Evolutionary conservation across 2,329 filamentous ascomycete genomes (phyloP).

Genomic region (Diaporthe ampelina): DNA sequence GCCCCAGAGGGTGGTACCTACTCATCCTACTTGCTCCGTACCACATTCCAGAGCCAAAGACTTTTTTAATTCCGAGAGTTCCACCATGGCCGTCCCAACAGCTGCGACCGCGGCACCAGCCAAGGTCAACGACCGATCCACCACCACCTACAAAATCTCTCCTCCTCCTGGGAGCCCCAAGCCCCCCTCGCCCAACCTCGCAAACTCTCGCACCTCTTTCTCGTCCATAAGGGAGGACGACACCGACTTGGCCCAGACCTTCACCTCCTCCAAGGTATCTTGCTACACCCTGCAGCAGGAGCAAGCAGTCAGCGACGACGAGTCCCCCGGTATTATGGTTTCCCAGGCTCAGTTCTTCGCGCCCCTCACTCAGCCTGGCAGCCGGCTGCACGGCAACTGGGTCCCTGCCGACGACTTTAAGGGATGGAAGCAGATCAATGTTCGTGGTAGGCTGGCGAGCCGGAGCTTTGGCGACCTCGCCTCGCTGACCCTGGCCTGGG

Average conservation of each 20-base stretch:
- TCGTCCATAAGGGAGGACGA: conserved; percentile 74
- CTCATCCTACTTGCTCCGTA: conserved; percentile 32
- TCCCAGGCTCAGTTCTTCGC: conserved; percentile 63
- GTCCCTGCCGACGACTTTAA: conserved; percentile 70
- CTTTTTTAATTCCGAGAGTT: conserved; percentile 13
- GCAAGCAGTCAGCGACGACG: conserved; percentile 63
- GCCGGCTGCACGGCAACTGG: conserved; percentile 70
- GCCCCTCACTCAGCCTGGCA: conserved; percentile 68
- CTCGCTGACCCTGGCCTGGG: conserved; percentile 69
- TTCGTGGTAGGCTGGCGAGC: conserved; percentile 71
- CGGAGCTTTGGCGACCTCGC: conserved; percentile 73
- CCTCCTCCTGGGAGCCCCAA: conserved; percentile 44
- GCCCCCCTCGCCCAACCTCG: conserved; percentile 47
- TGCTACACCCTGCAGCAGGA: conserved; percentile 66
- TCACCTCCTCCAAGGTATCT: conserved; percentile 74
- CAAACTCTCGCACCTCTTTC: conserved; percentile 66
- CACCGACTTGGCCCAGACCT: conserved; percentile 71
- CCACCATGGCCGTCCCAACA: conserved; percentile 43
- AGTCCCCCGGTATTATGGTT: conserved; percentile 58
- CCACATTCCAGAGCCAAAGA: neutral
- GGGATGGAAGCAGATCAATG: conserved; percentile 74
- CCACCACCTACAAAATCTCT: conserved; percentile 48
- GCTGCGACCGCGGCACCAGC: conserved; percentile 38
- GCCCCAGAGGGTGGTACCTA: conserved; percentile 17
- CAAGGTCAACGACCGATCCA: conserved; percentile 32